A percentile compares a stretch with the other conserved stretches of the same genome.
phyloP scores from a whole-genome alignment of 73 alveolate species.

The Symbiodinium pilosum region DNA sequence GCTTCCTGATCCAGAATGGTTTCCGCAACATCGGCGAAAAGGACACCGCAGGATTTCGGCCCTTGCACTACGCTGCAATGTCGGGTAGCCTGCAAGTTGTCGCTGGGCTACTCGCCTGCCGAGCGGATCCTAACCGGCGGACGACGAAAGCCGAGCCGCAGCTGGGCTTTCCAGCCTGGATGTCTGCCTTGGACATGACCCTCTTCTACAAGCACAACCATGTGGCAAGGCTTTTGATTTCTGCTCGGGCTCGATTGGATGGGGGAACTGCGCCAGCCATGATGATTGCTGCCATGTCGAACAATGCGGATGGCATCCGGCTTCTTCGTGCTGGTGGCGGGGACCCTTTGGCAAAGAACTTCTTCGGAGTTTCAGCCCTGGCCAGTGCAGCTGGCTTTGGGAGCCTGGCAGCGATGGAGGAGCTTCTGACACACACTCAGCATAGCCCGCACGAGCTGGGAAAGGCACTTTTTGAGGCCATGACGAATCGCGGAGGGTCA shows the following conservation, averaged over 20 bases:
- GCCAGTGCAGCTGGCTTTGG: not conserved
- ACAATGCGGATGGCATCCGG: slow-evolving; percentile 16
- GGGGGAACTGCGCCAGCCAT: not conserved
- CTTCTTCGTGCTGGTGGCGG: not conserved
- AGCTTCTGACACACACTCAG: not conserved
- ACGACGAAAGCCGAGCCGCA: not conserved
- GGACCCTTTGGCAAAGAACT: not conserved
- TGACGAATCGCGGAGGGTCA: not conserved
- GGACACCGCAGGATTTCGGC: not conserved
- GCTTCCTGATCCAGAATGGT: not conserved
- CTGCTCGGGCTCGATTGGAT: not conserved
- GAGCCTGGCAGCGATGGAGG: not conserved
- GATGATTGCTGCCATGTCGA: not conserved
- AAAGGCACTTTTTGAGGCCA: not conserved
- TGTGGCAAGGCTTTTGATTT: not conserved
- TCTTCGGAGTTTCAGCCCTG: not conserved
- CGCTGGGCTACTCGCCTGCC: not conserved
- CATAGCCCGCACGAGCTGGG: not conserved
- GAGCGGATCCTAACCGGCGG: not conserved
- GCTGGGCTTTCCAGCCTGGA: slow-evolving; percentile 10
- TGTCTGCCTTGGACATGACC: slow-evolving; percentile 4
- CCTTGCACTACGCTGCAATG: slow-evolving; percentile 9
- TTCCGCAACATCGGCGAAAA: not conserved
- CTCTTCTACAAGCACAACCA: slow-evolving; percentile 2
- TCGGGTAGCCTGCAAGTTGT: not conserved